A percentile compares a stretch with the other conserved stretches of the same genome.
These are phyloP conservation scores for Atalantia buxifolia DNA, from an alignment of 345 rosid genomes.

Conservation along the genomic window DNA sequence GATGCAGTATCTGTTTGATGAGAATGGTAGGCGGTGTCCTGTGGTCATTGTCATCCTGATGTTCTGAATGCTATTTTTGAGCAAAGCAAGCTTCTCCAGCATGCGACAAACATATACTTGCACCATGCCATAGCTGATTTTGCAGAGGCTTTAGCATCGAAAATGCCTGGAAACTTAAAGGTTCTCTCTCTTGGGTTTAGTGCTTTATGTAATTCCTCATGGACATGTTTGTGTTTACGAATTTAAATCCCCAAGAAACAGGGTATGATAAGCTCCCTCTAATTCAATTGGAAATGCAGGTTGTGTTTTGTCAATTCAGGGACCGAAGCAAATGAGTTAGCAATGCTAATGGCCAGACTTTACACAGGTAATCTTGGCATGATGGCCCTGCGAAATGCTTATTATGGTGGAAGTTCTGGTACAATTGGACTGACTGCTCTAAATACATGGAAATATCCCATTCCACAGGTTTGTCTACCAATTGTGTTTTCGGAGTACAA, in stretches of 20 bases:
- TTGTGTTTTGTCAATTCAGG: conserved; percentile 96
- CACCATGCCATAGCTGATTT: conserved; percentile 84
- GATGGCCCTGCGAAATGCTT: conserved; percentile 91
- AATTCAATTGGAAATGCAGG: conserved; percentile 42
- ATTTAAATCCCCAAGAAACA: not conserved
- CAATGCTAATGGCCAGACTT: conserved; percentile 94
- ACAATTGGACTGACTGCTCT: conserved; percentile 89
- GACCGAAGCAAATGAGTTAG: conserved; percentile 89
- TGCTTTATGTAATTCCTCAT: not conserved
- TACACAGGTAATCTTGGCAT: conserved; percentile 76
- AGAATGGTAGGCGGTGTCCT: conserved; percentile 70
- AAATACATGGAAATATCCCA: conserved; percentile 89
- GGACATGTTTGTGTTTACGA: not conserved
- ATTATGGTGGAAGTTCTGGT: conserved; percentile 91
- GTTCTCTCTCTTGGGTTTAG: conserved; percentile 22
- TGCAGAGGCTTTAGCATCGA: conserved; percentile 85
- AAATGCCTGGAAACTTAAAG: conserved; percentile 93
- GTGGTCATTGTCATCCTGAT: conserved; percentile 95
- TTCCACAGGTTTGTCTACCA: conserved; percentile 67
- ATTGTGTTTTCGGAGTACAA: not conserved
- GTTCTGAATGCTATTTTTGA: conserved; percentile 62
- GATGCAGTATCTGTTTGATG: conserved; percentile 96
- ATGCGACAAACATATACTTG: conserved; percentile 82
- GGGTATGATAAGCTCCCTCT: conserved; percentile 9
- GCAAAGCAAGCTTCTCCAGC: conserved; percentile 89